Percentiles rank a stretch among this genome's conserved stretches.
These are phyloP conservation scores for Akanthomyces dipterigenus DNA, from an alignment of 2,329 filamentous ascomycete genomes.

Conservation along the genomic window DNA sequence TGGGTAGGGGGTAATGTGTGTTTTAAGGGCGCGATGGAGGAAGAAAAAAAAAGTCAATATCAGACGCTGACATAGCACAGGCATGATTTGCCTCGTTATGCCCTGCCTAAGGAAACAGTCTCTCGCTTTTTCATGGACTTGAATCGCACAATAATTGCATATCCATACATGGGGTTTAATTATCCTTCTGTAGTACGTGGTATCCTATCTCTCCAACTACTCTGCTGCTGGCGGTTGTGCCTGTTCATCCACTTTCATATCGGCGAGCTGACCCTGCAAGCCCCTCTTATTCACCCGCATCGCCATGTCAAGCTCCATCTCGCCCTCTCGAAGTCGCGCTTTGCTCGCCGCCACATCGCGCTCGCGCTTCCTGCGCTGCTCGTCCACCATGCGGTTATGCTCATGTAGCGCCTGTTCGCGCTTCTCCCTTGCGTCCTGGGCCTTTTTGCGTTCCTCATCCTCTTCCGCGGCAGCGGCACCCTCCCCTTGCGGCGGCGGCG, in stretches of 20 bases:
- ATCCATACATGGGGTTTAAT: neutral
- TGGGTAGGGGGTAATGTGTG: no score
- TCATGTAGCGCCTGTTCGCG: constrained; percentile 63
- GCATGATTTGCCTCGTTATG: no score
- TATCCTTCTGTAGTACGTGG: neutral
- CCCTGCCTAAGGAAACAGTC: no score
- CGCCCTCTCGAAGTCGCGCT: constrained; percentile 56
- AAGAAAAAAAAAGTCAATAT: no score
- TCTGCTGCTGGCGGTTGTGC: constrained; percentile 16
- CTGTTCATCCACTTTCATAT: constrained; percentile 21
- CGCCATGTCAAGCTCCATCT: constrained; percentile 60
- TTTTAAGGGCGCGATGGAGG: no score
- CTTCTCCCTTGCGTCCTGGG: constrained; percentile 43
- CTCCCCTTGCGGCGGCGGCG: constrained; percentile 45
- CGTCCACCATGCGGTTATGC: constrained; percentile 53
- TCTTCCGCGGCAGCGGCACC: constrained; percentile 45
- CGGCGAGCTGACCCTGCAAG: constrained; percentile 51
- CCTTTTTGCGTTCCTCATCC: constrained; percentile 44
- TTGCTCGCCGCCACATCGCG: constrained; percentile 54
- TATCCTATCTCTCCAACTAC: constrained; percentile 12
- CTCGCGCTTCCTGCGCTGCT: constrained; percentile 55
- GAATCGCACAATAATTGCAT: neutral
- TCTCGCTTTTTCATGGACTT: no score
- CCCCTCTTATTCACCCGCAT: constrained; percentile 64
- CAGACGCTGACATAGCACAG: no score